Evolutionary conservation across 768 basidiomycete species (phyloP), one percentile per base, ranked within the genome.

Genomic region (Lentinula sp.): DNA sequence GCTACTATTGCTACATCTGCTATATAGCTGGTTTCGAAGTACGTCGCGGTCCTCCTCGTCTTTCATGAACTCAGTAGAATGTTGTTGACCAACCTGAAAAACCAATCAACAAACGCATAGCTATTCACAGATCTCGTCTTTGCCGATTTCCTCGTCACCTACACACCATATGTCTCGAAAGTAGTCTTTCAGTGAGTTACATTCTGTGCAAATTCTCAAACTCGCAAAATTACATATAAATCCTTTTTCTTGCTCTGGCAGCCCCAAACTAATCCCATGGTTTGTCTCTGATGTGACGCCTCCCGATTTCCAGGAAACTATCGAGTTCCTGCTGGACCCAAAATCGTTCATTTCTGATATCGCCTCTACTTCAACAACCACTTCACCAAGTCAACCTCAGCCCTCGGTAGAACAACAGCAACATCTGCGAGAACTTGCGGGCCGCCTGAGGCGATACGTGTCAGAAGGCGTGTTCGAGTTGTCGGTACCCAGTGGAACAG

Each of bases 221-320:
- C 28, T 28, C 28, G 28, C 28, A 28, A 28, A 28, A 28, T 28
- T 28, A 28, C 28, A 28, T 28, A 28, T 28, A 3, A 28, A 28
- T 3, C 28, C 28, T 28, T 28, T 28, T 2, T 3, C 4, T 28
- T 28, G 28, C 28, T 28, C 28, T 28, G 28, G 28, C 62, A 96
- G 95, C 74, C 92, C 95, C 0, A 98, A 99, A 72, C 77, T 90
- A 8, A 90, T 98, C 56, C 95, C 95, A 0, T 99, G 96, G 95
- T 99, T 98, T 70, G 95, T 98, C 50, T 94, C 91, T 10, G 93
- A 97, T 70, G 94, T 95, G 32, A 90, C 91, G 4, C 95, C 96
- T 1, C 75, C 80, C 28, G 96, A 99, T 71, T 97, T 97, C 71
- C 66, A 70, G 28, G 72, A 76, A 53, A 81, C 85, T 0, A 80